Percentiles rank a stretch among this genome's conserved stretches.
Conservation (phyloP, 352 stramenopile species). For the Elongisporangium anandrum region DNA sequence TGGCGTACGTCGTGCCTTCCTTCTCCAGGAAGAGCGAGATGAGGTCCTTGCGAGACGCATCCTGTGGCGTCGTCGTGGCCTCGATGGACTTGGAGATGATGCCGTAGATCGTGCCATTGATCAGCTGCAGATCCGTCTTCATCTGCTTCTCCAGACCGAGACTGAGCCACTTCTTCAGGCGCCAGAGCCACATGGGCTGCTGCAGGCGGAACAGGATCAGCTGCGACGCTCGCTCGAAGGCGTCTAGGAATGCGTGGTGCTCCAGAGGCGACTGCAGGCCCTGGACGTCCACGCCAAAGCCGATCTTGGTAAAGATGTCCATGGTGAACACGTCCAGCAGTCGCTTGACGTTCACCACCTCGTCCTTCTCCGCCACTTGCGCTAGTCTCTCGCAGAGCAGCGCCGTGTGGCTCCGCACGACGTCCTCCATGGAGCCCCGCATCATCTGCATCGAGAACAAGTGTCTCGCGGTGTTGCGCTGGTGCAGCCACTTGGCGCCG, state of each 20-base stretch:
- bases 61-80: conserved; percentile 8
- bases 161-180: conserved; percentile 21
- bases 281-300: conserved; percentile 52
- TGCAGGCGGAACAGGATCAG: conserved; percentile 30
- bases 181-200: conserved; percentile 37
- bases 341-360: conserved; percentile 35
- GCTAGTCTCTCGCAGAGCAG: conserved; percentile 25
- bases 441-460: conserved; percentile 76
- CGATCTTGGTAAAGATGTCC: conserved; percentile 68
- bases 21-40: conserved; percentile 41
- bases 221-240: conserved; percentile 23
- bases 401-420: conserved; percentile 29
- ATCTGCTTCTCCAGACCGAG: conserved; percentile 30
- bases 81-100: conserved; percentile 39
- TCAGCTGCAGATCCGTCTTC: conserved; percentile 18
- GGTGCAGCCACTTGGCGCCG: conserved; percentile 54
- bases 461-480: conserved; percentile 81
- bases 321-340: conserved; percentile 46
- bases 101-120: conserved; percentile 38
- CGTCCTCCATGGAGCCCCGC: conserved; percentile 40
- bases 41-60: conserved; percentile 16
- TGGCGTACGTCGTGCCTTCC: conserved; percentile 25
- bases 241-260: conserved; percentile 23
- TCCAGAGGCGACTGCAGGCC: conserved; percentile 19
- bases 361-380: neutral